Conservation (phyloP, 371 early-diverging fungal species). For the Mucor piriformis region DNA sequence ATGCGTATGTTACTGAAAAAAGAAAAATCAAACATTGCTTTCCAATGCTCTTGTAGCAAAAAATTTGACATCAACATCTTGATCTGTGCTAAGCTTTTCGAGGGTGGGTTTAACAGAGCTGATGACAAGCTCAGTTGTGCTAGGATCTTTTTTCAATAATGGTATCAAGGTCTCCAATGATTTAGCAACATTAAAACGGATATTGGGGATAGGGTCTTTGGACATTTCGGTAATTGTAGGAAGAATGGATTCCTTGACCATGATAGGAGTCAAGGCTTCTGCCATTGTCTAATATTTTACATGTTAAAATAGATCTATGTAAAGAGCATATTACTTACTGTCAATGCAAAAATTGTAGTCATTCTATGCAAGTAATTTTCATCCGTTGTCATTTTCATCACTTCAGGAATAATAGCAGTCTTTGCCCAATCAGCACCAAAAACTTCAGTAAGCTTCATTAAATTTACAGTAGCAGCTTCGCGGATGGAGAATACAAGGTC, state of each 20-base stretch:
- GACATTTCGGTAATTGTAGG: conserved; percentile 87
- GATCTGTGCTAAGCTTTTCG: conserved; percentile 82
- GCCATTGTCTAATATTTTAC: conserved; percentile 72
- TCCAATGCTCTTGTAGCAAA: conserved; percentile 85
- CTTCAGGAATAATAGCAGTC: conserved; percentile 89
- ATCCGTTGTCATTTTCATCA: conserved; percentile 87
- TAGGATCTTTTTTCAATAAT: conserved; percentile 70
- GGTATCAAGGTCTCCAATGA: conserved; percentile 87
- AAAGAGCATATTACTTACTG: conserved; percentile 55
- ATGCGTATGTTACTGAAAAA: background rate
- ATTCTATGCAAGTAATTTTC: conserved; percentile 94
- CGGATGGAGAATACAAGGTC: conserved; percentile 97
- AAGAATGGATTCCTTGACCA: conserved; percentile 86
- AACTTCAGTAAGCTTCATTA: conserved; percentile 91
- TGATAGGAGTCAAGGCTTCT: conserved; percentile 83
- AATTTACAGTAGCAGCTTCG: conserved; percentile 93
- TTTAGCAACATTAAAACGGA: conserved; percentile 98
- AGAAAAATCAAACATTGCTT: conserved; percentile 14
- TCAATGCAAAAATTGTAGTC: conserved; percentile 95
- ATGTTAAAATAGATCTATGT: background rate
- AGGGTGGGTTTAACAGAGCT: conserved; percentile 81
- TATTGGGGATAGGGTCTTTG: conserved; percentile 97
- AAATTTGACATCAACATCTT: conserved; percentile 93
- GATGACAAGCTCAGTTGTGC: conserved; percentile 63
- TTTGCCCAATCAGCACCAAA: conserved; percentile 99